Conservation (phyloP, 768 basidiomycete species). For the Amanita rimosa region DNA sequence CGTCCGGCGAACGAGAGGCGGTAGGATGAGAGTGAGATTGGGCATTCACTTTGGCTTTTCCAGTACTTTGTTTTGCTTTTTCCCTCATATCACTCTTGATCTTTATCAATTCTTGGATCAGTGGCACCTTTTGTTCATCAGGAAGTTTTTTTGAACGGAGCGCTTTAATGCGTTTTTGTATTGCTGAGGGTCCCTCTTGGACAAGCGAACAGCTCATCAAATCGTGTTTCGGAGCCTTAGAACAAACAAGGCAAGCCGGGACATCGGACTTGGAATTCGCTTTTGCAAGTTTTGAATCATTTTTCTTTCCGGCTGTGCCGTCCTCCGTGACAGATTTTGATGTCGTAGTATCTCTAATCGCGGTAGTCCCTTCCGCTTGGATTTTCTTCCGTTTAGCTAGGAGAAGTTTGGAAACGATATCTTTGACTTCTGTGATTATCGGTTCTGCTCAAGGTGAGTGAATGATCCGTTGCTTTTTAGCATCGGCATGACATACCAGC, state of each 20-base stretch:
- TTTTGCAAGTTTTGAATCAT: background rate
- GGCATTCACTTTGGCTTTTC: conserved; percentile 10
- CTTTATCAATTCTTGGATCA: conserved; percentile 31
- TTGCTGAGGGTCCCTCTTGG: conserved; percentile 25
- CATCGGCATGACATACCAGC: background rate
- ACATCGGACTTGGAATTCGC: background rate
- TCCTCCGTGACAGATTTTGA: background rate
- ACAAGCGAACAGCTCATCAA: conserved; percentile 40
- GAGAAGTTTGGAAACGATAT: background rate
- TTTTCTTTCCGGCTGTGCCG: background rate
- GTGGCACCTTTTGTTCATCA: conserved; percentile 12
- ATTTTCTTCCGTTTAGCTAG: background rate
- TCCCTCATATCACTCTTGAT: conserved; percentile 19
- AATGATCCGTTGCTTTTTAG: background rate
- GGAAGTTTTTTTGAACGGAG: conserved; percentile 18
- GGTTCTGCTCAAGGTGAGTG: background rate
- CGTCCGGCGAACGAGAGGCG: conserved; percentile 5
- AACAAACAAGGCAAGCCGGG: conserved; percentile 33
- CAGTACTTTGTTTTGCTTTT: conserved; percentile 11
- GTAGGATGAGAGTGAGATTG: conserved; percentile 5
- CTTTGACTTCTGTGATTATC: background rate
- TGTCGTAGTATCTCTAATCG: background rate
- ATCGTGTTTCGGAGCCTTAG: conserved; percentile 30
- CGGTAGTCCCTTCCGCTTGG: background rate
- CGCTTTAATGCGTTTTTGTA: conserved; percentile 34